Evolutionary conservation across 306 rosid genomes (phyloP).

Genomic region (Dicorynia guianensis): DNA sequence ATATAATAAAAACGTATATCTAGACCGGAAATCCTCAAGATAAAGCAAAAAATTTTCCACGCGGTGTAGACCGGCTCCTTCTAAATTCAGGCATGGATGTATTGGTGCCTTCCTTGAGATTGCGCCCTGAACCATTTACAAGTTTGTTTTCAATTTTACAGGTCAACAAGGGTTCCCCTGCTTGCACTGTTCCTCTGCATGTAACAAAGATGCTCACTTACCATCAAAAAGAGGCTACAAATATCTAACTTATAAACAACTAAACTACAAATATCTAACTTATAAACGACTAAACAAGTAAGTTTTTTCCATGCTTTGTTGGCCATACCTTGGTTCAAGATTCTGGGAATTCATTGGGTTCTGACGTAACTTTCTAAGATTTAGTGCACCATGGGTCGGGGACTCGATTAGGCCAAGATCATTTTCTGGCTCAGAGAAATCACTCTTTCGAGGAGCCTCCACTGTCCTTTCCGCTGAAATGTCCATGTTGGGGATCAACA

Average conservation of each 20-base stretch:
- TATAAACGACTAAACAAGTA: neutral
- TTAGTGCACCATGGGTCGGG: slow-evolving; percentile 53
- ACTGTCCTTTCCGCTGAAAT: slow-evolving; percentile 47
- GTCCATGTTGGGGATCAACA: slow-evolving; percentile 54
- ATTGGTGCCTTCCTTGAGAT: slow-evolving; percentile 66
- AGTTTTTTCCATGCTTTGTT: slow-evolving; percentile 12
- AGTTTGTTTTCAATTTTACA: slow-evolving; percentile 72
- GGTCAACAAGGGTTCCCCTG: slow-evolving; percentile 62
- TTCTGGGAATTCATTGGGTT: slow-evolving; percentile 73
- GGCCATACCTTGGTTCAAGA: slow-evolving; percentile 74
- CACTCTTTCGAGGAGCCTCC: slow-evolving; percentile 64
- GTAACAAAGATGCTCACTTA: slow-evolving; percentile 12
- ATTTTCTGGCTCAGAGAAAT: slow-evolving; percentile 76
- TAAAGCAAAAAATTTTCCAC: slow-evolving; percentile 70
- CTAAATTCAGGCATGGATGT: slow-evolving; percentile 59
- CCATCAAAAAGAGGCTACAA: slow-evolving; percentile 22
- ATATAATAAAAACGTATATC: slow-evolving; percentile 14
- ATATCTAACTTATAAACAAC: slow-evolving; percentile 2
- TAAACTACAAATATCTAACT: neutral
- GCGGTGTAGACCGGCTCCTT: slow-evolving; percentile 90
- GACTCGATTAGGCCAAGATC: slow-evolving; percentile 57
- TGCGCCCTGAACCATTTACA: slow-evolving; percentile 52
- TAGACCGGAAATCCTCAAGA: slow-evolving; percentile 52
- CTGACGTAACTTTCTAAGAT: slow-evolving; percentile 55
- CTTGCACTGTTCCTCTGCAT: slow-evolving; percentile 63